Evolutionary conservation across 805 yeast genomes (phyloP).

Genomic region (Metschnikowia shivogae): DNA sequence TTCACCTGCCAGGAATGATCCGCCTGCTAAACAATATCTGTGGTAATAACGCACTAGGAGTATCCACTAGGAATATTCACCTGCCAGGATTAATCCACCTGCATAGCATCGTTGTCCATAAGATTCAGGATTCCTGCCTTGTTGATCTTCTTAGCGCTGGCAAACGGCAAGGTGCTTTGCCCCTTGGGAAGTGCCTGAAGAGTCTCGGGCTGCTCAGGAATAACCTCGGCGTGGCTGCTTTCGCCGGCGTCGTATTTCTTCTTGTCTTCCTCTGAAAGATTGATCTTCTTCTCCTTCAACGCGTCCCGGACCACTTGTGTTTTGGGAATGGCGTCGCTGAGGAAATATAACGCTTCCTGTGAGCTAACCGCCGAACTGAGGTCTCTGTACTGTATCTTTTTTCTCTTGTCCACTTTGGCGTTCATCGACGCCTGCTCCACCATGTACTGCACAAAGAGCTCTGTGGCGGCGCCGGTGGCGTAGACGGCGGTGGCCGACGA

Average conservation of each 20-base stretch:
- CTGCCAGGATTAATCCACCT: neutral
- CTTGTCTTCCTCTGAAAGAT: slow-evolving; percentile 13
- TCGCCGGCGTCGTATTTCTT: slow-evolving; percentile 9
- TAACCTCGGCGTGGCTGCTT: slow-evolving; percentile 2
- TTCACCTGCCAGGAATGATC: neutral
- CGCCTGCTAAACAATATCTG: neutral
- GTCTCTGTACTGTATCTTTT: slow-evolving; percentile 67
- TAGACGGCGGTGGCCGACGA: slow-evolving; percentile 71
- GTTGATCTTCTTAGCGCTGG: slow-evolving; percentile 16
- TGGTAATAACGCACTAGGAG: too few species aligned
- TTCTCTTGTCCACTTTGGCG: slow-evolving; percentile 63
- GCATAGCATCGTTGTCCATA: slow-evolving; percentile 21
- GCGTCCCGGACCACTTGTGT: slow-evolving; percentile 49
- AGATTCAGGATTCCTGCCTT: slow-evolving; percentile 35
- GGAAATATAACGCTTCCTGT: slow-evolving; percentile 58
- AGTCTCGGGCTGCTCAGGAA: too few species aligned
- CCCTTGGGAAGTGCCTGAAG: slow-evolving; percentile 31
- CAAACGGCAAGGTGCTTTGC: slow-evolving; percentile 36
- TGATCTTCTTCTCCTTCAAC: slow-evolving; percentile 39
- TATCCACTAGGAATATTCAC: too few species aligned
- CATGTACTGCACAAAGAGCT: slow-evolving; percentile 63
- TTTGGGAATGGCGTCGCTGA: slow-evolving; percentile 65
- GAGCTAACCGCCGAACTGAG: slow-evolving; percentile 58
- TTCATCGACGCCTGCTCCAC: slow-evolving; percentile 65
- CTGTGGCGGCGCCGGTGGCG: slow-evolving; percentile 74